phyloP scores from a whole-genome alignment of 2,329 filamentous ascomycete genomes.

The Atkinsonella texensis region DNA sequence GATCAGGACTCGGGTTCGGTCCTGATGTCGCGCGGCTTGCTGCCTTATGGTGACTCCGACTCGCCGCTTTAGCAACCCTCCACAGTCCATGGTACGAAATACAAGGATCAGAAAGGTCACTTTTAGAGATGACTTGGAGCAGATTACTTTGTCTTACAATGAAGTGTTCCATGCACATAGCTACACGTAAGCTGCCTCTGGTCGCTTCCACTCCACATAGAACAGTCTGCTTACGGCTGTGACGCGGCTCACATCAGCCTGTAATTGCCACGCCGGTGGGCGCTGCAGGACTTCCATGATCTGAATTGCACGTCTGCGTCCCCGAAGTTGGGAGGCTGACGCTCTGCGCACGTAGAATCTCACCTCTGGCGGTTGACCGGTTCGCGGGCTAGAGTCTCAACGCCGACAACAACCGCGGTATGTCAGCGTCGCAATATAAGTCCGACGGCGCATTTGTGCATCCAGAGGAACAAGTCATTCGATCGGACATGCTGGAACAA shows the following conservation, averaged over 20 bases:
- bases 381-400: no score
- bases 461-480: background rate
- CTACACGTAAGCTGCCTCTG: background rate
- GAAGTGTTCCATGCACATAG: background rate
- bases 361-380: background rate
- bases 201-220: background rate
- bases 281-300: background rate
- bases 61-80: slow-evolving; percentile 14
- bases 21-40: no score
- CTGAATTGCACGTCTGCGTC: background rate
- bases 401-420: background rate
- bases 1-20: no score
- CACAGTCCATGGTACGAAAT: no score
- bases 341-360: background rate
- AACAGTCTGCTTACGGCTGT: background rate
- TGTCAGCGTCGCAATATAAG: background rate
- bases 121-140: background rate
- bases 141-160: background rate
- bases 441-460: background rate
- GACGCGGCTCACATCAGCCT: background rate
- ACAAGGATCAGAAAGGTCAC: no score
- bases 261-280: background rate
- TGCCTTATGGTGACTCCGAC: no score
- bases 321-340: background rate
- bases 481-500: background rate